Evolutionary conservation across 768 basidiomycete species (phyloP).

Genomic region (Suillus clintonianus): DNA sequence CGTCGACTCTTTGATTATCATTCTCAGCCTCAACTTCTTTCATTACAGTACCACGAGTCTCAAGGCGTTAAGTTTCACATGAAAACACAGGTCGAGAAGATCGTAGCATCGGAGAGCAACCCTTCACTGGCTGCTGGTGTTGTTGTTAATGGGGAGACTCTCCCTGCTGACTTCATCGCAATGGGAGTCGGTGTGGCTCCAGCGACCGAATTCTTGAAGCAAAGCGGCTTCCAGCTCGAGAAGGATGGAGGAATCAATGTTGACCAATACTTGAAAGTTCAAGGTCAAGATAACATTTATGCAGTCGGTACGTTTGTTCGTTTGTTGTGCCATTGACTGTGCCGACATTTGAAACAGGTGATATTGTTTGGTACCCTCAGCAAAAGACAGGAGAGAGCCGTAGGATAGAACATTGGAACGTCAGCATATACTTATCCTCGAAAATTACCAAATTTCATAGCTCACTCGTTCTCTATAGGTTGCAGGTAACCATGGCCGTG

Average conservation of each 20-base stretch:
- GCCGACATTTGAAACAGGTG: slow-evolving; percentile 42
- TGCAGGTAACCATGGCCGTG: slow-evolving; percentile 83
- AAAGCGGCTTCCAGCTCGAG: slow-evolving; percentile 69
- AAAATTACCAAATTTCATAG: background rate
- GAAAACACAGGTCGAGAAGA: slow-evolving; percentile 65
- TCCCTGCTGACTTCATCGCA: slow-evolving; percentile 77
- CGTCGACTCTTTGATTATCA: slow-evolving; percentile 2
- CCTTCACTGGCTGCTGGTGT: slow-evolving; percentile 61
- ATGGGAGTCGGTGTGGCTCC: slow-evolving; percentile 89
- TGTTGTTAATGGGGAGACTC: slow-evolving; percentile 59
- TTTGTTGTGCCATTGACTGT: background rate
- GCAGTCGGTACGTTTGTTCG: slow-evolving; percentile 56
- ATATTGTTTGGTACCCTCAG: slow-evolving; percentile 82
- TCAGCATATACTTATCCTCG: slow-evolving; percentile 28
- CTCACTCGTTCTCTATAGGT: slow-evolving; percentile 44
- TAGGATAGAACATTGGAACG: slow-evolving; percentile 93
- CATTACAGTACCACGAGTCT: slow-evolving; percentile 67
- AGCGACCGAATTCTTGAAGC: slow-evolving; percentile 77
- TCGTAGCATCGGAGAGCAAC: slow-evolving; percentile 56
- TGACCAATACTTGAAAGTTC: slow-evolving; percentile 70
- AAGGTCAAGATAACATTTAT: slow-evolving; percentile 54
- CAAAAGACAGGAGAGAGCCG: slow-evolving; percentile 47
- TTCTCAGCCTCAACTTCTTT: background rate
- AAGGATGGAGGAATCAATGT: slow-evolving; percentile 78
- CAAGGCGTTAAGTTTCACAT: slow-evolving; percentile 88